A percentile compares a stretch with the other conserved stretches of the same genome.
phyloP scores from a whole-genome alignment of 495 filamentous ascomycete genomes.

The Venustampulla echinocandica region DNA sequence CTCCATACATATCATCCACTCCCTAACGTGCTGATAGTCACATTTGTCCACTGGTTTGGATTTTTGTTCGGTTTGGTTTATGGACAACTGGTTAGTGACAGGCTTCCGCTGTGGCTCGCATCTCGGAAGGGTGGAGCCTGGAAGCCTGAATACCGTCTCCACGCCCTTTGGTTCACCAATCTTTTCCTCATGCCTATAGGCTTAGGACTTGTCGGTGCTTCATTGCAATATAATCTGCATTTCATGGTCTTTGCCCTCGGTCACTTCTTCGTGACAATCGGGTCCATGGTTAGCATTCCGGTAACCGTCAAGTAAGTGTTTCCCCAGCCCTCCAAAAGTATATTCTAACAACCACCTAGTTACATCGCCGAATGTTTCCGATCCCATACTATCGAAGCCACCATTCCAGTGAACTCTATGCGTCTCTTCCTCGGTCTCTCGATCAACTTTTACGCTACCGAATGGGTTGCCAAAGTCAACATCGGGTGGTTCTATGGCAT shows the following conservation, averaged over 20 bases:
- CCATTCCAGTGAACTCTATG: slow-evolving; percentile 33
- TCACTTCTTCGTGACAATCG: slow-evolving; percentile 36
- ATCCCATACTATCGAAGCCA: slow-evolving; percentile 34
- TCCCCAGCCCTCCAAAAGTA: too few relatives aligned
- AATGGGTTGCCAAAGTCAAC: slow-evolving; percentile 36
- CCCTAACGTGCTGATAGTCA: slow-evolving; percentile 18
- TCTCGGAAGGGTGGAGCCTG: slow-evolving; percentile 32
- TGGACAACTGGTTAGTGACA: slow-evolving; percentile 37
- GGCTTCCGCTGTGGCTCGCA: slow-evolving; percentile 34
- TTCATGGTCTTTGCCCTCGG: slow-evolving; percentile 40
- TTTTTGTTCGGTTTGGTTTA: slow-evolving; percentile 33
- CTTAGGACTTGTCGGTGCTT: slow-evolving; percentile 39
- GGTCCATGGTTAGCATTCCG: slow-evolving; percentile 32
- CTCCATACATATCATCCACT: background rate
- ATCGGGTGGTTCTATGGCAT: slow-evolving; percentile 46
- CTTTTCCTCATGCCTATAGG: slow-evolving; percentile 37
- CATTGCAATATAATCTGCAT: slow-evolving; percentile 39
- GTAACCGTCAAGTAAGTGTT: slow-evolving; percentile 41
- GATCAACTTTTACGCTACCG: slow-evolving; percentile 38
- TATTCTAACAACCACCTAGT: too few relatives aligned
- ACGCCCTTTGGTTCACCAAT: slow-evolving; percentile 37
- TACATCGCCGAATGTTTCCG: slow-evolving; percentile 41
- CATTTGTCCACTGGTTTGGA: slow-evolving; percentile 41
- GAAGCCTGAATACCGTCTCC: slow-evolving; percentile 44
- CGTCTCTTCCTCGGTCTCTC: slow-evolving; percentile 35